Evolutionary conservation across 2,329 filamentous ascomycete genomes (phyloP), one percentile per base, ranked within the genome.

Genomic region (Akanthomyces uredinophilus): DNA sequence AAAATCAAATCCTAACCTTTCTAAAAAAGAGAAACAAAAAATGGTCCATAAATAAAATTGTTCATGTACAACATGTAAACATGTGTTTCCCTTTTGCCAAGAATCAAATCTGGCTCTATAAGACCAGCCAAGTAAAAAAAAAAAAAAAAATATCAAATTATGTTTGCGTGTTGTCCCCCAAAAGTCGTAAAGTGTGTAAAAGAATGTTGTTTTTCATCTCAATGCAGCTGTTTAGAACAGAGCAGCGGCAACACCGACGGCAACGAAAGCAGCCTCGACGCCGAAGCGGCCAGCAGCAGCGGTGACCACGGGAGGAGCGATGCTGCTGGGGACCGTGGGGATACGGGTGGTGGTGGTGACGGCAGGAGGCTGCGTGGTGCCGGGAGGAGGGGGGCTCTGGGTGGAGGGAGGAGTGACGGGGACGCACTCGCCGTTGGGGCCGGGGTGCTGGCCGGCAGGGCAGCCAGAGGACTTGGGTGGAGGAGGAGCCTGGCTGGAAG

Each of bases 261-360:
- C 71, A 50, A 68, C 71, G 55, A 69, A 71, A 52, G 68, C 68
- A 57, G 70, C 62, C 64, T 69, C 67, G 51, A 72, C 61, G 64
- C 60, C 64, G 46, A 75, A 64, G 63, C 71, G 73, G 61, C 68
- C 71, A 57, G 72, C 73, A 59, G 69, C 73, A 52, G 68, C 69
- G 52, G 69, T 72, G 53, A 71, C 66, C 27, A 67, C 63, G 49
- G 68, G 66, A 51, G 68, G 64, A 43, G 65, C 55, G 51, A 63
- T 69, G 41, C 60, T 65, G 44, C 65, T 43, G 22, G 64, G 22
- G 41, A 32, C 41, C 20, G 63, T 56, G 41, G 59, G 37, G n/a
- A 35, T 18, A 29, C 49, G 62, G 14, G 62, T 57, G 54, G 14
- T 49, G 47, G 54, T 69, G 43, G 62, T 65, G 47, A 66, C 66